Evolutionary conservation across 1,284 basidiomycete genomes (phyloP), one percentile per base, ranked within the genome.

Genomic region (Kalmanozyma brasiliensis): DNA sequence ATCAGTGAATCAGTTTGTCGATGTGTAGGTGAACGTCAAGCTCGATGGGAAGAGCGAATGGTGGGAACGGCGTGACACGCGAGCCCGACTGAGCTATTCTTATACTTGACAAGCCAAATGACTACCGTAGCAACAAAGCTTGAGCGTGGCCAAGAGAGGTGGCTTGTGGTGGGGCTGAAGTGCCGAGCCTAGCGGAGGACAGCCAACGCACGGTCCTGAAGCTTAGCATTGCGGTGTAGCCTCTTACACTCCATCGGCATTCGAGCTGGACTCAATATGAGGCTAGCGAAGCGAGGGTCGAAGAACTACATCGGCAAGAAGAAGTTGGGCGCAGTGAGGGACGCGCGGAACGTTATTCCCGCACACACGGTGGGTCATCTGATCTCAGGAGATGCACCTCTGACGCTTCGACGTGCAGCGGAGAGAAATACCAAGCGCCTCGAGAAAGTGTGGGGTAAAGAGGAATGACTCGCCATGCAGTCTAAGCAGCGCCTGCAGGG

Each of bases 351-450:
- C 38, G 38, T 11, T 40, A 14, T 20, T 35, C 24, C 17, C 26
- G 17, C 19, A 36, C 23, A 7, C 5, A 20, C 6, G 40, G 22
- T n/a, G 33, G 61, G 53, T 64, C 53, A 58, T 52, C 49, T 64
- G 61, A 64, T 64, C 49, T 45, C 16, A 19, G 29, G 19, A 20
- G 2, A 32, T 19, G 32, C 22, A 48, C 24, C 8, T n/a, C 32
- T n/a, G 29, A 46, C 13, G 19, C 36, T 17, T 42, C 5, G 38
- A 24, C 20, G 16, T 43, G 24, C 26, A n/a, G 41, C 41, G 10
- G 20, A 23, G 20, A n/a, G 14, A 19, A 45, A 8, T 19, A 40
- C 23, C 2, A 23, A 24, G 38, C 38, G 23, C 16, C 13, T 7
- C 22, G n/a, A n/a, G 30, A 43, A 19, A 30, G 26, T 30, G 41